phyloP scores from a whole-genome alignment of 2,329 filamentous ascomycete species.

The Pseudogymnoascus sp. region DNA sequence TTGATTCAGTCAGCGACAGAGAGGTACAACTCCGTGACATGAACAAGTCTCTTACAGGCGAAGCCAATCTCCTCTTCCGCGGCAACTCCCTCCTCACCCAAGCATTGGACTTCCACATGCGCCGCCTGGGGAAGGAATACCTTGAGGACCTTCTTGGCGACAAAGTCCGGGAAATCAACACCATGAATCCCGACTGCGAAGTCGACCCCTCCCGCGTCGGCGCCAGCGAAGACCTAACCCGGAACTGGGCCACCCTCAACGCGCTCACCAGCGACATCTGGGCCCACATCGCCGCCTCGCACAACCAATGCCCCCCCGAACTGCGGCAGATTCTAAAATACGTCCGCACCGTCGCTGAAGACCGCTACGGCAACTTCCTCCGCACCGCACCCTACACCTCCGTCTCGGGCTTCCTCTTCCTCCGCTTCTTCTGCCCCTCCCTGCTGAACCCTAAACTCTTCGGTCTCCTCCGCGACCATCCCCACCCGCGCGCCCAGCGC shows the following conservation, averaged over 20 bases:
- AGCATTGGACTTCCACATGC: slow-evolving; percentile 91
- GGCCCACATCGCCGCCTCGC: slow-evolving; percentile 72
- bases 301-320: slow-evolving; percentile 67
- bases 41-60: slow-evolving; percentile 69
- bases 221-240: slow-evolving; percentile 60
- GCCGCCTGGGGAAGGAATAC: slow-evolving; percentile 84
- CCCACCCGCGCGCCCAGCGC: slow-evolving; percentile 71
- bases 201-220: slow-evolving; percentile 79
- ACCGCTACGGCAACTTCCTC: slow-evolving; percentile 87
- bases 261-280: slow-evolving; percentile 74
- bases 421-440: slow-evolving; percentile 94
- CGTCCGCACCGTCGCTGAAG: slow-evolving; percentile 83
- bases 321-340: slow-evolving; percentile 82
- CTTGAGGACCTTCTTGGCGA: slow-evolving; percentile 79
- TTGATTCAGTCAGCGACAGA: slow-evolving; percentile 53
- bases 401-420: slow-evolving; percentile 87
- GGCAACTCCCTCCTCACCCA: slow-evolving; percentile 93
- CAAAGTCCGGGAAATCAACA: slow-evolving; percentile 81
- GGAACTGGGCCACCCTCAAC: slow-evolving; percentile 75
- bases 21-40: slow-evolving; percentile 68
- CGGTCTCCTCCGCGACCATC: slow-evolving; percentile 73
- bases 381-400: slow-evolving; percentile 87
- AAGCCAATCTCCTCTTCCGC: slow-evolving; percentile 90
- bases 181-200: slow-evolving; percentile 84
- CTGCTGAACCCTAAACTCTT: slow-evolving; percentile 93